Percentiles rank a stretch among this genome's conserved stretches.
phyloP scores from a whole-genome alignment of 1,284 basidiomycete genomes.

The Golubevia pallescens region DNA sequence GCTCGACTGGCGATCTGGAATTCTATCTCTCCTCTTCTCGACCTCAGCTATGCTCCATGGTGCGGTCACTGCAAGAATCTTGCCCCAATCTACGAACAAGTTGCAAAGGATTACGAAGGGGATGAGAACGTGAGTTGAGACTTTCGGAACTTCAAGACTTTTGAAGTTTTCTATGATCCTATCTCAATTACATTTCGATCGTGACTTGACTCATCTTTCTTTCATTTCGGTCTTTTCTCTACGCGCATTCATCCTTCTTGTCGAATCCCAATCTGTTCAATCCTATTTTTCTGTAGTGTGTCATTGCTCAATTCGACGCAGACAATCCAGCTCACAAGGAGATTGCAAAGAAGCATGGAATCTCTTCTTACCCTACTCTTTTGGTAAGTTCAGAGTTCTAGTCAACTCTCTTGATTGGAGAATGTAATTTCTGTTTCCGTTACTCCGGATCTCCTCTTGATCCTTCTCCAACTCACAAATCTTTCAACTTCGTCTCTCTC shows the following conservation, averaged over 20 bases:
- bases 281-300: constrained; percentile 10
- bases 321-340: constrained; percentile 39
- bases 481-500: not conserved
- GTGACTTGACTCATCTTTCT: not conserved
- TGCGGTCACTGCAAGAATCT: constrained; percentile 42
- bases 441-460: not conserved
- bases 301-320: constrained; percentile 51
- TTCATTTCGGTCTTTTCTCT: not conserved
- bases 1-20: too few relatives aligned
- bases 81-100: constrained; percentile 32
- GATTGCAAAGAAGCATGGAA: constrained; percentile 40
- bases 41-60: constrained; percentile 27
- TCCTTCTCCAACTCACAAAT: not conserved
- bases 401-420: not conserved
- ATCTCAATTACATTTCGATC: not conserved
- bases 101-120: constrained; percentile 26
- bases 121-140: constrained; percentile 14
- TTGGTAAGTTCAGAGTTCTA: too few relatives aligned
- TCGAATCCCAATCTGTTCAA: too few relatives aligned
- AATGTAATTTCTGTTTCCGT: not conserved
- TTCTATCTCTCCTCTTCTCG: too few relatives aligned
- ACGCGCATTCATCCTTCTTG: too few relatives aligned
- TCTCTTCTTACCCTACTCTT: constrained; percentile 52
- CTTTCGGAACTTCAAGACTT: too few relatives aligned
- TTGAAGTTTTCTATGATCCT: too few relatives aligned